Base-by-base conservation (phyloP, 306 rosid species). In the Trichosanthes cucumerina region DNA sequence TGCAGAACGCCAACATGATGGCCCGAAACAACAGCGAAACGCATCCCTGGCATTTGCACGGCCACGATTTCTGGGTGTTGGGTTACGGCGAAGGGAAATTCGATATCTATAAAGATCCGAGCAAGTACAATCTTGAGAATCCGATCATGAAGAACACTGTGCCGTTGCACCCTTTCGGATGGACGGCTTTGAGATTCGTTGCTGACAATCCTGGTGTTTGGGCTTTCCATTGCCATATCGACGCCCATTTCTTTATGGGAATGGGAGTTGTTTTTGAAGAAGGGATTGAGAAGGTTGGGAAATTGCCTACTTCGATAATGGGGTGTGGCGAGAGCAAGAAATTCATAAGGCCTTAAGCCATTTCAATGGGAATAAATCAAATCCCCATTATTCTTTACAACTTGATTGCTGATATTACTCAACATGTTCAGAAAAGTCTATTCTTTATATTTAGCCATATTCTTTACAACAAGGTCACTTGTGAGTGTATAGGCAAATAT, bases 11-110 rank as follows among this genome's bases (percentile, higher is more conserved):
- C 0, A 93, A 93, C 36, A 86, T 82, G 2, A 26, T 93, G 44
- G 39, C 0, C 0, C 79, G n/a, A 3, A 88, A 82, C 18, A 84
- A 54, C 1, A 93, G 97, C 78, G 97, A 93, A 63, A 90, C 88
- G 16, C 98, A 93, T 78, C 98, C 98, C 1, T 93, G 97, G 97
- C 97, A 93, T 78, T 79, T 93, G 65, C 98, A 93, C 71, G 98
- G 98, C 0, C 98, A 92, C 78, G 96, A 93, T 38, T 93, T 93
- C 46, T 93, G 98, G 98, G 90, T 93, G 6, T 76, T 93, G 79
- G 97, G 91, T 0, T 91, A 89, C 16, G 98, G 98, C 7, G 98
- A 93, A 1, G 98, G 97, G 10, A 93, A 81, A 77, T 93, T 91
- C 58, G 93, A 92, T 59, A 18, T 64, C 0, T 39, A 66, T 14